Base-by-base conservation (phyloP, 257 asterid genomes). In the Solanum pinnatisectum region DNA sequence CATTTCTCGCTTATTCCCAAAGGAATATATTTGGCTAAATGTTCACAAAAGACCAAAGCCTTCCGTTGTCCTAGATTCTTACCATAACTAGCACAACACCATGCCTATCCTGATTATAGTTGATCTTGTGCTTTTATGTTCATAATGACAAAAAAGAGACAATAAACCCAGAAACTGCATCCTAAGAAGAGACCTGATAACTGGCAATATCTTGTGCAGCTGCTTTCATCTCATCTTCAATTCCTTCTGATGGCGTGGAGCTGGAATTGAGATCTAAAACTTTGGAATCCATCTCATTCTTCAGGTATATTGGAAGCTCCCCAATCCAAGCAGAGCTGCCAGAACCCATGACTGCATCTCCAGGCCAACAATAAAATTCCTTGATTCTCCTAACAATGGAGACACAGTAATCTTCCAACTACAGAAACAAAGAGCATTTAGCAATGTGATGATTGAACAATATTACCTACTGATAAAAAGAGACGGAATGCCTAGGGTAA, bases 141-240 rank as follows among this genome's bases (percentile, higher is more conserved):
- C 2, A 78, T 46, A 72, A 23, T 60, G 73, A 40, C n/a, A 49
- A 30, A 56, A 71, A 59, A 5, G 37, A 46, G 25, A 36, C 2
- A 59, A 18, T 22, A 56, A 87, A 79, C 77, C 30, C 33, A 73
- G 9, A 46, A 73, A 72, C 9, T 82, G 59, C 52, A 49, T 88
- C 84, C 46, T 8, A 85, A 25, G 70, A 40, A 85, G 52, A 88
- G 87, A 95, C 99, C 99, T 95, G 98, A 93, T 95, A 96, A 91
- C 95, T 96, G 87, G 98, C 97, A 87, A 95, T 93, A 85, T 93
- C 98, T 92, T 95, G 94, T 67, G 92, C 87, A 79, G 93, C 90
- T 84, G 84, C 91, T 88, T 93, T 93, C 70, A 88, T 92, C 72
- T 93, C 97, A 89, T 93, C 96, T 25, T 91, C 92, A 87, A 91